Percentiles rank a stretch among this genome's conserved stretches.
phyloP scores from a whole-genome alignment of 2,329 filamentous ascomycete species.

The Fusarium chlamydosporum region DNA sequence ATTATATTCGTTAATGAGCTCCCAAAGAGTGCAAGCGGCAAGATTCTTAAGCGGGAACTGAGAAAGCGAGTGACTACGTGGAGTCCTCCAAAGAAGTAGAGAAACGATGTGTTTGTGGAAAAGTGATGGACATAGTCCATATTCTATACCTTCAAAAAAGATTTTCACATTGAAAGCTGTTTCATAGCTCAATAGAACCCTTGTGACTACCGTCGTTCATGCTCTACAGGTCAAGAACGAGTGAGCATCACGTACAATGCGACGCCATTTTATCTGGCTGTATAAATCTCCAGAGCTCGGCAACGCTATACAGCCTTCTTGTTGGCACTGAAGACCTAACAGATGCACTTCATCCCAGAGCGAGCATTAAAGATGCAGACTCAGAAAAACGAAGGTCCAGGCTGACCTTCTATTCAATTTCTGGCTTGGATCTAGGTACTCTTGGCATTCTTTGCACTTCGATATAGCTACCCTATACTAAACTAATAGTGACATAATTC shows the following conservation, averaged over 20 bases:
- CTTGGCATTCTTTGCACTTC: background rate
- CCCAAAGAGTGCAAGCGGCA: slow-evolving; percentile 14
- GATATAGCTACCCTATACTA: slow-evolving; percentile 3
- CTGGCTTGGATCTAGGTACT: background rate
- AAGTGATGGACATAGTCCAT: background rate
- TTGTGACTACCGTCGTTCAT: background rate
- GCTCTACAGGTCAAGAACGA: background rate
- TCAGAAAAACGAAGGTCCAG: background rate
- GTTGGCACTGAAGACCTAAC: background rate
- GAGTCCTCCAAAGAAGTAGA: slow-evolving; percentile 13
- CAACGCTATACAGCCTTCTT: background rate
- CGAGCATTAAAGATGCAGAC: background rate
- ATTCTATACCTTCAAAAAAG: background rate
- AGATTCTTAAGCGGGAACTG: slow-evolving; percentile 13
- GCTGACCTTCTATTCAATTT: background rate
- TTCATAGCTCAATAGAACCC: background rate
- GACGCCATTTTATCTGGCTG: background rate
- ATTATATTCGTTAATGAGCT: slow-evolving; percentile 11
- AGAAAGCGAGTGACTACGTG: slow-evolving; percentile 9
- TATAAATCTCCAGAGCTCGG: background rate
- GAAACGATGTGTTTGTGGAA: background rate
- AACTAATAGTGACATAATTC: background rate
- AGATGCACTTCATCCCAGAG: background rate
- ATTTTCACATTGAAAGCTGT: background rate
- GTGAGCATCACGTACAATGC: background rate